These are phyloP conservation scores for Aspergillus terreus DNA, from an alignment of 2,329 filamentous ascomycete species.

Conservation along the genomic window DNA sequence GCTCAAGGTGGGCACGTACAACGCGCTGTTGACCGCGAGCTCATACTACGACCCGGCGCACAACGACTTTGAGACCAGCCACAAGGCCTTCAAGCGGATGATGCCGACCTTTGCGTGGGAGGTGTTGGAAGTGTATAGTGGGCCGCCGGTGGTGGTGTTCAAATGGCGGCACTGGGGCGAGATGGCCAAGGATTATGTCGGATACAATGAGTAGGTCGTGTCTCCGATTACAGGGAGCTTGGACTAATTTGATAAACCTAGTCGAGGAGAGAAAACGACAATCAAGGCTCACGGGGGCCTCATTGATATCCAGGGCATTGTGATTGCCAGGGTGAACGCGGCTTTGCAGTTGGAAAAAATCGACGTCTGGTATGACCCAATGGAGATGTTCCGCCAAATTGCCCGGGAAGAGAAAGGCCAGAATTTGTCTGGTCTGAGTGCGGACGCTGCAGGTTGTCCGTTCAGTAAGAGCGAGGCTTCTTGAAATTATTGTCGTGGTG, in stretches of 20 bases:
- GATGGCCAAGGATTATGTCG: constrained; percentile 65
- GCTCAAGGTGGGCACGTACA: constrained; percentile 66
- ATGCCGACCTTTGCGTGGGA: constrained; percentile 72
- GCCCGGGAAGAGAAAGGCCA: constrained; percentile 15
- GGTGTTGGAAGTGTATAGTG: constrained; percentile 64
- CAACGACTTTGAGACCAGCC: constrained; percentile 60
- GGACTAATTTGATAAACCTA: constrained; percentile 26
- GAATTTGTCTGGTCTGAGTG: neutral
- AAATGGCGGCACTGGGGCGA: constrained; percentile 66
- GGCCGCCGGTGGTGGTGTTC: constrained; percentile 60
- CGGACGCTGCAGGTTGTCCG: neutral
- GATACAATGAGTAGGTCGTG: constrained; percentile 56
- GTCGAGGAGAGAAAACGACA: constrained; percentile 60
- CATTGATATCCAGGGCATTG: constrained; percentile 63
- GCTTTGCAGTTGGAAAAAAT: constrained; percentile 56
- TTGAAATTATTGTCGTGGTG: neutral
- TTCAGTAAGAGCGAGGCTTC: neutral
- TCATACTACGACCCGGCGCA: constrained; percentile 61
- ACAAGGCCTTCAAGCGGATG: constrained; percentile 70
- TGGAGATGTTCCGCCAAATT: constrained; percentile 66
- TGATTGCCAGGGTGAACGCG: constrained; percentile 60
- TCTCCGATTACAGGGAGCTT: too few relatives aligned
- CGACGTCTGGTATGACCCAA: constrained; percentile 63
- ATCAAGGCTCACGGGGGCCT: constrained; percentile 58
- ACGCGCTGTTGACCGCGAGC: constrained; percentile 61